Evolutionary conservation across 2,329 filamentous ascomycete species (phyloP).

Genomic region (Paraconiothyrium sp.): DNA sequence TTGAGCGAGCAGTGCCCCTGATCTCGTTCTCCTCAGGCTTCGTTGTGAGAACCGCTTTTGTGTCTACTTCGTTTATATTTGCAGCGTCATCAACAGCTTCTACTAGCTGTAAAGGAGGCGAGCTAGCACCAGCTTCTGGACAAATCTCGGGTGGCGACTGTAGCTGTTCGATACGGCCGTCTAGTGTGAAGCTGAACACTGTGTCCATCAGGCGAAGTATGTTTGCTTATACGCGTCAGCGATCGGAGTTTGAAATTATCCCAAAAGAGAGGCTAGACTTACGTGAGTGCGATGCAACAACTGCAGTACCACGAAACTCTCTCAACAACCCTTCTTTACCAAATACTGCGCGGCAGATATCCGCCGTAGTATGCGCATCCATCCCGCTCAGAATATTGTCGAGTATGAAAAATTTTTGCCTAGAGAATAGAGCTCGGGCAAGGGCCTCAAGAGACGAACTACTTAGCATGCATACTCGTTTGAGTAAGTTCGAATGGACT

Average conservation of each 20-base stretch:
- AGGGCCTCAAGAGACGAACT: conserved; percentile 34
- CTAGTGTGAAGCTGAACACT: neutral
- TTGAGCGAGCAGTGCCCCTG: neutral
- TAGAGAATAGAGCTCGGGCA: conserved; percentile 59
- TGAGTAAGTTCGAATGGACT: neutral
- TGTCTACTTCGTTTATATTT: neutral
- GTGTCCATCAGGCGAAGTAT: conserved; percentile 14
- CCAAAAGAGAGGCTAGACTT: neutral
- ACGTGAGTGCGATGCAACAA: conserved; percentile 13
- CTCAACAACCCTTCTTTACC: conserved; percentile 5
- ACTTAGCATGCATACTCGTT: neutral
- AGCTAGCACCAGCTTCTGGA: neutral
- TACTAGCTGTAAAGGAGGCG: neutral
- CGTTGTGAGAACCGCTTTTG: neutral
- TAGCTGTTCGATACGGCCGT: conserved; percentile 2
- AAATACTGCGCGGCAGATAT: conserved; percentile 14
- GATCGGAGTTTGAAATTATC: neutral
- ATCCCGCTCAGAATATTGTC: conserved; percentile 60
- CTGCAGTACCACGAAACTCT: conserved; percentile 8
- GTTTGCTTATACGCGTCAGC: neutral
- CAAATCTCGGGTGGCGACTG: neutral
- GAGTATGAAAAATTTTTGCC: conserved; percentile 54
- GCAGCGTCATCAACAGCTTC: neutral
- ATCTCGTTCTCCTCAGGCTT: neutral
- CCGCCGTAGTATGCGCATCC: conserved; percentile 35